Evolutionary conservation across 805 yeast species (phyloP), one percentile per base, ranked within the genome.

Genomic region (Candida gorgasii): DNA sequence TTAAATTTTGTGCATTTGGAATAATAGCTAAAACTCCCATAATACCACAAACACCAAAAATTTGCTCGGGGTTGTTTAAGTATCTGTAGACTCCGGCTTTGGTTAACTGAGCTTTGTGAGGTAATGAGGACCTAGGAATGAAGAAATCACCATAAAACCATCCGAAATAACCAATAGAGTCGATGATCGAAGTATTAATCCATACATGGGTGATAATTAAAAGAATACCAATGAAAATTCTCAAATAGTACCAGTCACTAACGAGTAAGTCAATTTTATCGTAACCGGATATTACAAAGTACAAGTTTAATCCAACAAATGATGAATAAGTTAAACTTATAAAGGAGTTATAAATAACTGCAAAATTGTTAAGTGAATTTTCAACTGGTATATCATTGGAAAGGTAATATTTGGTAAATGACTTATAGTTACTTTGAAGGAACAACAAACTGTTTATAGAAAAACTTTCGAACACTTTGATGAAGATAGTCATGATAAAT

Each of bases 121-220:
- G 57, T 49, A 58, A 53, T 15, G 73, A 64, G 14, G 75, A 67
- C 40, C 72, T 76, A 27, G 85, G 79, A 44, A 84, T 65, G 62
- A 86, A 86, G 62, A 86, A 86, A 60, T 86, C 95, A 44, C 95
- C 95, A 59, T 83, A 86, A 54, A 86, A 86, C 93, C 93, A 86
- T n/a, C 95, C 93, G 61, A 82, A 85, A 47, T 84, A 84, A 2
- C 92, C 92, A 49, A 86, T 79, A 38, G 86, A 80, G 33, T 78
- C 78, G 49, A 80, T 73, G 27, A 86, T 84, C 22, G 88, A 84
- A 17, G 72, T 53, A 50, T 84, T 80, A 26, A 88, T 83, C 84
- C 88, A 80, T 13, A 75, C 57, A 53, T 86, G 95, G 20, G 86
- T 67, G 6, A 72, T 51, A 12, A 82, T 66, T 26, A 85, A 66